Conservation (phyloP, 495 filamentous ascomycete genomes). For the Neurospora sp. region DNA sequence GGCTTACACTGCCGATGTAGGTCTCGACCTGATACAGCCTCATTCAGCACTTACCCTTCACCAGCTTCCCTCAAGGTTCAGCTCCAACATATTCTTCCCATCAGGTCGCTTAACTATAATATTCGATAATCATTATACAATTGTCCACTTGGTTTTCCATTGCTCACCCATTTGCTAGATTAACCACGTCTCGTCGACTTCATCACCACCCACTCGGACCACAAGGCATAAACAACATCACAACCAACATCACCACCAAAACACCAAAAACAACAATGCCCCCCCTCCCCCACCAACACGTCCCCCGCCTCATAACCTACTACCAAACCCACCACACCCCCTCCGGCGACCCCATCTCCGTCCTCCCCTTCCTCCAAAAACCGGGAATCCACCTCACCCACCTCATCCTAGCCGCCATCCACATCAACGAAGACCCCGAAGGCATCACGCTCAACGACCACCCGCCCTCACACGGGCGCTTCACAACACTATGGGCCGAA, state of each 20-base stretch:
- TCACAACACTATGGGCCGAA: slow-evolving; percentile 58
- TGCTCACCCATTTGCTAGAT: background rate
- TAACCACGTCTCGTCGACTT: background rate
- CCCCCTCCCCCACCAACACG: slow-evolving; percentile 9
- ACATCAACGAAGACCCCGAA: slow-evolving; percentile 57
- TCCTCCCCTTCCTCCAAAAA: slow-evolving; percentile 60
- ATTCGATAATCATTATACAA: background rate
- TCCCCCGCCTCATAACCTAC: slow-evolving; percentile 14
- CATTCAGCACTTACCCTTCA: background rate
- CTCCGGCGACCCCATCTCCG: slow-evolving; percentile 51
- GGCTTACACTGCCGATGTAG: background rate
- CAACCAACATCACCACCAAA: background rate
- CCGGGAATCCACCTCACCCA: slow-evolving; percentile 50
- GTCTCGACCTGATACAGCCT: background rate
- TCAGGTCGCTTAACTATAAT: background rate
- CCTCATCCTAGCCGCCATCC: slow-evolving; percentile 69
- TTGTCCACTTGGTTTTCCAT: too few species aligned
- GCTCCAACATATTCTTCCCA: background rate
- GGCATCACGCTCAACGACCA: slow-evolving; percentile 70
- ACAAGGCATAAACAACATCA: background rate
- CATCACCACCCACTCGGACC: background rate
- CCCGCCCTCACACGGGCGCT: slow-evolving; percentile 45
- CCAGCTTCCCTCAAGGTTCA: background rate
- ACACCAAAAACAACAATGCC: slow-evolving; percentile 3
- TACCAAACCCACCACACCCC: slow-evolving; percentile 42